Conservation (phyloP, 345 rosid genomes). For the Turnera subulata region DNA sequence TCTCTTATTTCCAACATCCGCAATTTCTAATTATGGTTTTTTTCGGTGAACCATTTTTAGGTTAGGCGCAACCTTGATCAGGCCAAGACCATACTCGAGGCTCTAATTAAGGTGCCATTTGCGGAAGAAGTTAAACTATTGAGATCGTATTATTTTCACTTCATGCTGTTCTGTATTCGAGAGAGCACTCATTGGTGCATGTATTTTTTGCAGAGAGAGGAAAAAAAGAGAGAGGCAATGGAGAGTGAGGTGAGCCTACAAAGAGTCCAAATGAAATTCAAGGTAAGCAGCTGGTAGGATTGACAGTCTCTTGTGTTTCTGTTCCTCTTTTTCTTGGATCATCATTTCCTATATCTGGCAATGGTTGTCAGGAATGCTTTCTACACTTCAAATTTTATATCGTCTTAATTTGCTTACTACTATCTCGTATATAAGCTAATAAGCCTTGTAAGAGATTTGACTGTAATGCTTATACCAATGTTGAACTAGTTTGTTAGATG, state of each 20-base stretch:
- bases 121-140: no score
- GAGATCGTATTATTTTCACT: no score
- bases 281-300: constrained; percentile 40
- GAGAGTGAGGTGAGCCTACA: constrained; percentile 89
- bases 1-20: background rate
- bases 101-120: constrained; percentile 90
- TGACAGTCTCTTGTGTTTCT: background rate
- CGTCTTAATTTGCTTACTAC: no score
- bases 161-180: background rate
- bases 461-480: no score
- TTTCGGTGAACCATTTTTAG: constrained; percentile 36
- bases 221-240: constrained; percentile 83
- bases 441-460: no score
- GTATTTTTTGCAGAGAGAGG: constrained; percentile 69
- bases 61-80: constrained; percentile 97
- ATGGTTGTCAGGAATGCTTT: no score
- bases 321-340: background rate
- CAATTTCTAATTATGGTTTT: background rate
- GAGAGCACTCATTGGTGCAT: constrained; percentile 11
- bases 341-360: background rate
- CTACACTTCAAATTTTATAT: no score
- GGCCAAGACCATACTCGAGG: constrained; percentile 83
- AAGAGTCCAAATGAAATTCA: constrained; percentile 82
- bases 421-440: no score
- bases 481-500: no score